Conservation (phyloP, 2,329 filamentous ascomycete species). For the Fusarium albidum region DNA sequence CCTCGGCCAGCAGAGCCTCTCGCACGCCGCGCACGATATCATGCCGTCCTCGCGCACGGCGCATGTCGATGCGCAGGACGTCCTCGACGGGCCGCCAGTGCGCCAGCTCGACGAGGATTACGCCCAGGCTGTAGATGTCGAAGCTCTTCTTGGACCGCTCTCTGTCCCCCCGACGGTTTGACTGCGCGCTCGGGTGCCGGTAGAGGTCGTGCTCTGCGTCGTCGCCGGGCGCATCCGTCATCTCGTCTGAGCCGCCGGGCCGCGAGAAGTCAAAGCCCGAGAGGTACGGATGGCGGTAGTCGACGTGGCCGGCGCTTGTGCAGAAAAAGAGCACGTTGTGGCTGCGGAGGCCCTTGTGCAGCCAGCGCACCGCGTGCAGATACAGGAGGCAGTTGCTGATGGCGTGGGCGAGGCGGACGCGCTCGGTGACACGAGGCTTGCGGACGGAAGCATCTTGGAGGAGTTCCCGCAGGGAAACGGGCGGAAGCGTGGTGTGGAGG, state of each 20-base stretch:
- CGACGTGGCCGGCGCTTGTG: slow-evolving; percentile 40
- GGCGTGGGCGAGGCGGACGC: slow-evolving; percentile 59
- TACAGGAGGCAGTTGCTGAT: slow-evolving; percentile 62
- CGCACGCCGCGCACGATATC: slow-evolving; percentile 49
- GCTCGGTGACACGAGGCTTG: slow-evolving; percentile 59
- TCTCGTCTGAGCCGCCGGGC: slow-evolving; percentile 57
- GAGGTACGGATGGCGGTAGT: slow-evolving; percentile 53
- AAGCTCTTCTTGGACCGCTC: slow-evolving; percentile 56
- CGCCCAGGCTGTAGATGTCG: slow-evolving; percentile 61
- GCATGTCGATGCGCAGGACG: slow-evolving; percentile 51
- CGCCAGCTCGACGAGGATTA: slow-evolving; percentile 62
- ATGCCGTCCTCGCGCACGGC: slow-evolving; percentile 45
- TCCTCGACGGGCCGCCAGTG: slow-evolving; percentile 58
- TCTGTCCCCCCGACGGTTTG: slow-evolving; percentile 43
- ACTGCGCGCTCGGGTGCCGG: slow-evolving; percentile 55
- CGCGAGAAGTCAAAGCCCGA: slow-evolving; percentile 65
- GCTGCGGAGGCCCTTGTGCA: slow-evolving; percentile 65
- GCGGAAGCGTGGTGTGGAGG: slow-evolving; percentile 47
- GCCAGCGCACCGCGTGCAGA: slow-evolving; percentile 63
- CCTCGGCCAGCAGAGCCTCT: slow-evolving; percentile 42
- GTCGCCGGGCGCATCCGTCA: slow-evolving; percentile 57
- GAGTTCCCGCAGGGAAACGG: slow-evolving; percentile 57
- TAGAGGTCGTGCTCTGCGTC: slow-evolving; percentile 58
- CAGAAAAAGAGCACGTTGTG: slow-evolving; percentile 63
- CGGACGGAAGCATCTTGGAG: slow-evolving; percentile 47